Evolutionary conservation across 768 basidiomycete genomes (phyloP).

Genomic region (Lactarius tabidus): DNA sequence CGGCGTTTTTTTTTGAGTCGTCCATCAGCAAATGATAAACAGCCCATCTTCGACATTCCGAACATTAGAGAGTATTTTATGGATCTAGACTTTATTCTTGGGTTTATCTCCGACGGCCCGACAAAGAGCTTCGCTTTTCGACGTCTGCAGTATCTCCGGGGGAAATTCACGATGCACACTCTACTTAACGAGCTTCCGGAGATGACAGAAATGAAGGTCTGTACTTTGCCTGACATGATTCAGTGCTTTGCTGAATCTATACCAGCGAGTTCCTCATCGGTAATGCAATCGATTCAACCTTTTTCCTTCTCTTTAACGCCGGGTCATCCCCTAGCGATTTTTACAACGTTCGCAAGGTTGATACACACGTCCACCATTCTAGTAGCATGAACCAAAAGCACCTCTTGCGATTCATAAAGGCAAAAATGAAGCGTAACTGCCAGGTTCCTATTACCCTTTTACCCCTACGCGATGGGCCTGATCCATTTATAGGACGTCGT

Average conservation of each 20-base stretch:
- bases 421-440: slow-evolving; percentile 90
- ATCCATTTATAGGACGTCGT: slow-evolving; percentile 71
- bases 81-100: slow-evolving; percentile 88
- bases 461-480: background rate
- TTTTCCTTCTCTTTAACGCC: background rate
- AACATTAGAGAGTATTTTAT: slow-evolving; percentile 92
- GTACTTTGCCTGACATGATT: slow-evolving; percentile 26
- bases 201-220: slow-evolving; percentile 92
- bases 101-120: slow-evolving; percentile 91
- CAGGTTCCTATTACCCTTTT: slow-evolving; percentile 46
- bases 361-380: slow-evolving; percentile 98
- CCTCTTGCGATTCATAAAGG: slow-evolving; percentile 95
- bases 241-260: slow-evolving; percentile 1
- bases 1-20: background rate
- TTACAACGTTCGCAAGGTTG: slow-evolving; percentile 97
- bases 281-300: slow-evolving; percentile 28
- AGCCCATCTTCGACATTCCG: slow-evolving; percentile 74
- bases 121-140: slow-evolving; percentile 95
- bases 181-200: slow-evolving; percentile 93
- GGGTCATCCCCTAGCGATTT: slow-evolving; percentile 66
- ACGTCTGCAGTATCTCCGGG: slow-evolving; percentile 82
- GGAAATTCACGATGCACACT: slow-evolving; percentile 92
- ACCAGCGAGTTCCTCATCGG: slow-evolving; percentile 81
- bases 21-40: slow-evolving; percentile 33
- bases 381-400: slow-evolving; percentile 99